phyloP scores from a whole-genome alignment of 1,284 basidiomycete genomes.

The Fistulinella cinereoalba region DNA sequence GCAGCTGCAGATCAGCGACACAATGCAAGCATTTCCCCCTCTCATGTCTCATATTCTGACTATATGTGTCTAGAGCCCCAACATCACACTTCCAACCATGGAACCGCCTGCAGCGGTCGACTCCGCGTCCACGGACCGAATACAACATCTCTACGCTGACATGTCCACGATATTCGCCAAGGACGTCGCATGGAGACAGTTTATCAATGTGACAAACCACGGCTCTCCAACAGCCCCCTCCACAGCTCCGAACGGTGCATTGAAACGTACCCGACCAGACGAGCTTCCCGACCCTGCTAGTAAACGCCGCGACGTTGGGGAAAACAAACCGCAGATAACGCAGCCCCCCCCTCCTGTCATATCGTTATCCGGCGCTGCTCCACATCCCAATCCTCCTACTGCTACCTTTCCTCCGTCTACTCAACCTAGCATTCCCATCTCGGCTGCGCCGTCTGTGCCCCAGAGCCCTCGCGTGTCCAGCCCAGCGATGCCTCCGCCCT shows the following conservation, averaged over 20 bases:
- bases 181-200: conserved; percentile 53
- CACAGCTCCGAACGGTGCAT: conserved; percentile 20
- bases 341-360: conserved; percentile 36
- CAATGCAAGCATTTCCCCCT: conserved; percentile 37
- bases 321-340: conserved; percentile 41
- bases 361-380: conserved; percentile 17
- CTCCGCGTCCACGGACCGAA: conserved; percentile 51
- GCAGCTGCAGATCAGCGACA: conserved; percentile 56
- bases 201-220: conserved; percentile 17
- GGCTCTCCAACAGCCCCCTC: conserved; percentile 18
- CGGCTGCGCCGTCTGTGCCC: conserved; percentile 18
- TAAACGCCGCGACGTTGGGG: conserved; percentile 72
- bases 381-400: conserved; percentile 18
- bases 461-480: conserved; percentile 31
- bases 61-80: conserved; percentile 25
- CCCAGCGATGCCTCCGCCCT: conserved; percentile 24
- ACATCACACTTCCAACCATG: conserved; percentile 50
- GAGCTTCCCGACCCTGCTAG: conserved; percentile 42
- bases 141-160: conserved; percentile 60
- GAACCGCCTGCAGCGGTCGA: conserved; percentile 53
- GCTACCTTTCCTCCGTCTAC: conserved; percentile 13
- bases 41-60: conserved; percentile 6
- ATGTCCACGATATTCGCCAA: conserved; percentile 60
- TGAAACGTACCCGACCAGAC: conserved; percentile 65
- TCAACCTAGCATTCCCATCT: conserved; percentile 13